Evolutionary conservation across 371 early-diverging fungal species (phyloP).

Genomic region (Mucor saturninus): DNA sequence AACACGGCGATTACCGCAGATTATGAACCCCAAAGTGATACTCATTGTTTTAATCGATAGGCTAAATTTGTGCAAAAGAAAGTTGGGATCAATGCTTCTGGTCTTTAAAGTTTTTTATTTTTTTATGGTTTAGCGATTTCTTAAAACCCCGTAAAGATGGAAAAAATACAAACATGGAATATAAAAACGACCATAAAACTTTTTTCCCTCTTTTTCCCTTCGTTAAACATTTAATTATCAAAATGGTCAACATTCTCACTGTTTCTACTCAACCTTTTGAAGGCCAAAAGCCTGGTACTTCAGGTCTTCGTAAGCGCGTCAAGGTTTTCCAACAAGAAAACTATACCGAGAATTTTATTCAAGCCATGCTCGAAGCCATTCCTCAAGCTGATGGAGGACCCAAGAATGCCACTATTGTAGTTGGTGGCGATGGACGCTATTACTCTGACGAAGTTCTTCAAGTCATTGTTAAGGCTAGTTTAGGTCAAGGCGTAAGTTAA

Average conservation of each 20-base stretch:
- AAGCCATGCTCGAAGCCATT: constrained; percentile 83
- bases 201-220: constrained; percentile 15
- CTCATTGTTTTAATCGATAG: neutral
- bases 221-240: constrained; percentile 14
- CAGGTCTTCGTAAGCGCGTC: constrained; percentile 94
- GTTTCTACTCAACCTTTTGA: constrained; percentile 74
- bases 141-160: neutral
- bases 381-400: constrained; percentile 69
- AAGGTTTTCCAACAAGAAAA: constrained; percentile 92
- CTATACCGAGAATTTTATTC: constrained; percentile 97
- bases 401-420: constrained; percentile 82
- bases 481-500: constrained; percentile 86
- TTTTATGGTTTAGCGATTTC: neutral
- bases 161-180: neutral
- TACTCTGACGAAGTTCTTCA: constrained; percentile 86
- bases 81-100: no score
- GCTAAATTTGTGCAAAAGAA: neutral
- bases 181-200: neutral
- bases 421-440: constrained; percentile 97
- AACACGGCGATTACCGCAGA: neutral
- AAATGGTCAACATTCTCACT: constrained; percentile 50
- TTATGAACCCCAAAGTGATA: no score
- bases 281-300: constrained; percentile 97
- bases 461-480: constrained; percentile 86
- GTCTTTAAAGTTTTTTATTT: neutral